Base-by-base conservation (phyloP, 2,329 filamentous ascomycete genomes). In the Cryphonectria naterciae region DNA sequence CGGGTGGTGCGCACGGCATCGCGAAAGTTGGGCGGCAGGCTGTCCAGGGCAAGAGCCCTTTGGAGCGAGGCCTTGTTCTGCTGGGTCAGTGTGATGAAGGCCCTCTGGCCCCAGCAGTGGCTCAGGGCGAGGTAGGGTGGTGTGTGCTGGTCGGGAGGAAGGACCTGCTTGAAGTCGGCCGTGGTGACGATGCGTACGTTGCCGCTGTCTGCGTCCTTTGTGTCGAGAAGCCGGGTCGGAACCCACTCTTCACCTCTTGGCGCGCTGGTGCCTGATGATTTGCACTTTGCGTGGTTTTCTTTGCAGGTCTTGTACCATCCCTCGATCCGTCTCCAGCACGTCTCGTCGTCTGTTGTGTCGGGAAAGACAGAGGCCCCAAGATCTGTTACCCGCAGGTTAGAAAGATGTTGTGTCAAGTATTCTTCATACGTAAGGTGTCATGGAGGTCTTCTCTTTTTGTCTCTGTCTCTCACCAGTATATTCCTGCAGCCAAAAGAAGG, bases 81-180 rank as follows among this genome's bases (percentile, higher is more conserved):
- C 6, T 39, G 28, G 2, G 56, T 68, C 39, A 68, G 37, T 28
- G 60, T 68, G 41, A 62, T 49, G 11, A 11, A 32, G 10, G 19
- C 1, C 11, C 17, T 19, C n/a, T 61, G 63, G 7, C 67, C 67
- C 67, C 67, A 68, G 41, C 67, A 61, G 32, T 68, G 60, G 58
- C 67, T 68, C 35, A 68, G 41, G n/a, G 58, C 43, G 28, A 64
- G 61, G n/a, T 64, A 64, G 8, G 56, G 56, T 25, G 37, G 60
- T 11, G 37, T 10, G 17, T 37, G 58, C 37, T n/a, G 61, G 61
- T 28, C 35, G 4, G n/a, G 32, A 61, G 28, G n/a, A 10, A 32
- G 32, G 3, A 1, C 22, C 5, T n/a, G 19, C 22, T 25, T 25
- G 37, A 64, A 11, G n/a, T 39, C n/a, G 61, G 35, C 35, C 19